phyloP scores from a whole-genome alignment of 805 yeast genomes.

The Kazachstania viticola region DNA sequence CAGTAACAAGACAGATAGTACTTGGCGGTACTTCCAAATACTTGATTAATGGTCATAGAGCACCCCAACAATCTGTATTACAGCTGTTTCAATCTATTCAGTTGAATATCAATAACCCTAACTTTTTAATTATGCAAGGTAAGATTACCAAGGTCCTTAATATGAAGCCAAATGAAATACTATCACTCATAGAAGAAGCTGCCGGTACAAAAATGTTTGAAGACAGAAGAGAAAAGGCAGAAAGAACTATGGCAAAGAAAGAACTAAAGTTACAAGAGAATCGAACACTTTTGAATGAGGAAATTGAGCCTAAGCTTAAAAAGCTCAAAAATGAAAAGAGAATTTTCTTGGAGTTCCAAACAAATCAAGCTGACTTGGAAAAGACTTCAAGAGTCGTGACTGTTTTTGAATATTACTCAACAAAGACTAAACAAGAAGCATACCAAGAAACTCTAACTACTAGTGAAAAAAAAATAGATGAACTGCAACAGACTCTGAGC shows the following conservation, averaged over 20 bases:
- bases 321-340: slow-evolving; percentile 73
- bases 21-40: slow-evolving; percentile 90
- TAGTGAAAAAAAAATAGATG: slow-evolving; percentile 31
- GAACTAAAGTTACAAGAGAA: slow-evolving; percentile 77
- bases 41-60: slow-evolving; percentile 89
- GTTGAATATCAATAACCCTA: slow-evolving; percentile 91
- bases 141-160: slow-evolving; percentile 93
- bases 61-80: slow-evolving; percentile 86
- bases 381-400: slow-evolving; percentile 59
- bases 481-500: slow-evolving; percentile 34
- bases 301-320: slow-evolving; percentile 85
- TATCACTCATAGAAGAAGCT: slow-evolving; percentile 91
- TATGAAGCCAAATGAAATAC: slow-evolving; percentile 86
- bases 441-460: slow-evolving; percentile 34
- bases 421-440: slow-evolving; percentile 31
- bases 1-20: slow-evolving; percentile 84
- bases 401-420: slow-evolving; percentile 55
- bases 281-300: slow-evolving; percentile 60
- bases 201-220: slow-evolving; percentile 96
- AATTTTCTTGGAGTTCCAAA: slow-evolving; percentile 75
- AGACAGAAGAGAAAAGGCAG: slow-evolving; percentile 84
- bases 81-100: slow-evolving; percentile 91
- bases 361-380: slow-evolving; percentile 70
- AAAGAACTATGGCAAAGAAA: slow-evolving; percentile 82
- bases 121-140: slow-evolving; percentile 97